Conservation (phyloP, 495 filamentous ascomycete genomes). For the Thermothielavioides terrestris region DNA sequence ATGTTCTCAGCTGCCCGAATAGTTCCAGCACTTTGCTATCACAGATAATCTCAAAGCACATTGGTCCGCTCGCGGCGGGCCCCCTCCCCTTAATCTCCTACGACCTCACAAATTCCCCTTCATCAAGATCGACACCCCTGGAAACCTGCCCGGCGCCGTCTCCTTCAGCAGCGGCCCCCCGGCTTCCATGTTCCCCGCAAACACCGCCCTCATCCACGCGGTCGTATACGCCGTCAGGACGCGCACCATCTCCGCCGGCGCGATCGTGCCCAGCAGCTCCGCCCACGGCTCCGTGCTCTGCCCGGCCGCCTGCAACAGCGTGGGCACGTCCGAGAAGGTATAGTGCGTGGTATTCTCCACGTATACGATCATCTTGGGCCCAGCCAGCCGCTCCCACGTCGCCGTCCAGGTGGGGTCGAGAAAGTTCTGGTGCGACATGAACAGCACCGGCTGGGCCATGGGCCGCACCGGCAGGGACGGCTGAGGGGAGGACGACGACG, state of each 20-base stretch:
- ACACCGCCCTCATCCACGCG: neutral
- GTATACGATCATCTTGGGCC: neutral
- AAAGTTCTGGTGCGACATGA: neutral
- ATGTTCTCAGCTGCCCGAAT: too few species aligned
- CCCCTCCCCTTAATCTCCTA: too few species aligned
- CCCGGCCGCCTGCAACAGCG: neutral
- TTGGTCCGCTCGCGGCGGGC: too few species aligned
- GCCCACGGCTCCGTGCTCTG: neutral
- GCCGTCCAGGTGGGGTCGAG: neutral
- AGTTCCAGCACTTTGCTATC: too few species aligned
- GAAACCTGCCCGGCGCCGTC: neutral
- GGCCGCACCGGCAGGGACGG: too few species aligned
- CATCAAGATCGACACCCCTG: neutral
- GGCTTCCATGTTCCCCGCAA: neutral
- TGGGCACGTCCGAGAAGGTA: slow-evolving; percentile 2
- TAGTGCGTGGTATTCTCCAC: neutral
- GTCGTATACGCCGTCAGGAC: neutral
- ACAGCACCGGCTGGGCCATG: neutral
- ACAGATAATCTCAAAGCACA: too few species aligned
- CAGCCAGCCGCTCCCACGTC: neutral
- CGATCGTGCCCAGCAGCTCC: slow-evolving; percentile 1
- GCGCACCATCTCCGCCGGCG: neutral
- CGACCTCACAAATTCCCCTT: neutral
- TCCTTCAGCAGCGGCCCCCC: neutral
- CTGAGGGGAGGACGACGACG: too few species aligned